Evolutionary conservation across 2,329 filamentous ascomycete genomes (phyloP), one percentile per base, ranked within the genome.

Genomic region (Fusarium sp.): DNA sequence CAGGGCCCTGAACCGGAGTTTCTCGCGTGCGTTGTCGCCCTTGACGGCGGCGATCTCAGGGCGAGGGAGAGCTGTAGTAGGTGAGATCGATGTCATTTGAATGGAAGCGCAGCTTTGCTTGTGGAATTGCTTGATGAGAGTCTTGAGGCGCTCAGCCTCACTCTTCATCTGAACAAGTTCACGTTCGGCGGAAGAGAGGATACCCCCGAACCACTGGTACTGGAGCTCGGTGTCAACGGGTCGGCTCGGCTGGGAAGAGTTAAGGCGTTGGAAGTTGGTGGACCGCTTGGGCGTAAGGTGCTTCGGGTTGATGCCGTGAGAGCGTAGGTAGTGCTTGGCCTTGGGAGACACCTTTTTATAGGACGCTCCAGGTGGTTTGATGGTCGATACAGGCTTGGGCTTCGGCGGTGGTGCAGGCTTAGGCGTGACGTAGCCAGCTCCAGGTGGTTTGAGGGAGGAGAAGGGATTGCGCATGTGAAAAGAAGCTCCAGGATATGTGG

Each of bases 311-410:
- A 59, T 56, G 11, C 64, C 70, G 34, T 41, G 52, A 30, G 63
- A 45, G 18, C 16, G 39, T 6, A 75, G 67, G 18, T 75, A 68
- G 16, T 62, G 32, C 13, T 57, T 30, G n/a, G 73, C 68, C 43
- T 71, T 62, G n/a, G 73, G 73, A 1, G 70, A 74, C 10, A 71
- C 67, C 5, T 54, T 18, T 9, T 76, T 62, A 48, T 75, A 75
- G 30, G 61, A 57, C 6, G 73, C 64, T 20, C 34, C 43, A n/a
- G 43, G 14, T 2, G 64, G 64, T 11, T 75, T 75, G 30, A 57
- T 73, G 6, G 57, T 61, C 20, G 48, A 23, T 14, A 30, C 9
- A 34, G 50, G n/a, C 30, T 34, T 20, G 37, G 32, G 16, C 32
- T 58, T 9, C 13, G 23, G 16, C 2, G 11, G 39, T 8, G 39